Evolutionary conservation across 805 yeast species (phyloP).

Genomic region (Ogataea trehalophila): DNA sequence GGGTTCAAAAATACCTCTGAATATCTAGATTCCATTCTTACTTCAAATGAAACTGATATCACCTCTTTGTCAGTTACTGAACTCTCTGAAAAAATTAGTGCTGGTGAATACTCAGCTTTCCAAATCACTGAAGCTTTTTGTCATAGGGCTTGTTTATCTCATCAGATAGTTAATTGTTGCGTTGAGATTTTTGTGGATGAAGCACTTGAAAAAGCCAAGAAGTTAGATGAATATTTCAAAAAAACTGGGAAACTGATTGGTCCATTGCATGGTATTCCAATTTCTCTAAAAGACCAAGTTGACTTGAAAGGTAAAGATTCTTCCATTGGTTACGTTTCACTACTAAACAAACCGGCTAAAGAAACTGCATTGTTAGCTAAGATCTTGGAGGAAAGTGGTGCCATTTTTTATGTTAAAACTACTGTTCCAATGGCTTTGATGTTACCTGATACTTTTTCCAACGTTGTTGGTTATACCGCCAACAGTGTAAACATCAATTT

Average conservation of each 20-base stretch:
- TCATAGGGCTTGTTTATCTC: slow-evolving; percentile 44
- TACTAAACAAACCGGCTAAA: slow-evolving; percentile 36
- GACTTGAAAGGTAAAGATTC: slow-evolving; percentile 47
- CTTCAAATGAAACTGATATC: slow-evolving; percentile 34
- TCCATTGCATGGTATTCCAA: slow-evolving; percentile 60
- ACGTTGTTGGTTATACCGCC: slow-evolving; percentile 27
- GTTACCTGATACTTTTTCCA: slow-evolving; percentile 32
- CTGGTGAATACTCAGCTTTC: slow-evolving; percentile 36
- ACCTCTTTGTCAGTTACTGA: slow-evolving; percentile 36
- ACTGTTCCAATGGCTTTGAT: slow-evolving; percentile 32
- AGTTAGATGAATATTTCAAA: slow-evolving; percentile 45
- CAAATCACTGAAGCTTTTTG: slow-evolving; percentile 44
- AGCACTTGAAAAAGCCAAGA: slow-evolving; percentile 43
- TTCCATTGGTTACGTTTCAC: slow-evolving; percentile 43
- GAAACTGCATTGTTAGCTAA: slow-evolving; percentile 38
- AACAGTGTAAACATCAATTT: slow-evolving; percentile 31
- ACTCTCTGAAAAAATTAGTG: slow-evolving; percentile 32
- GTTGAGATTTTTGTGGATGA: slow-evolving; percentile 43
- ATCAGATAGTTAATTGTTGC: slow-evolving; percentile 46
- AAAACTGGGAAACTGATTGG: slow-evolving; percentile 46
- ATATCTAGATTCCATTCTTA: slow-evolving; percentile 30
- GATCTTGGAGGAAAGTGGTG: slow-evolving; percentile 47
- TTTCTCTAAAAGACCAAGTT: slow-evolving; percentile 58
- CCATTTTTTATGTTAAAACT: slow-evolving; percentile 47
- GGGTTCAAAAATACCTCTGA: slow-evolving; percentile 39